These are phyloP conservation scores for Syzygium aqueum DNA, from an alignment of 345 rosid genomes.

Conservation along the genomic window DNA sequence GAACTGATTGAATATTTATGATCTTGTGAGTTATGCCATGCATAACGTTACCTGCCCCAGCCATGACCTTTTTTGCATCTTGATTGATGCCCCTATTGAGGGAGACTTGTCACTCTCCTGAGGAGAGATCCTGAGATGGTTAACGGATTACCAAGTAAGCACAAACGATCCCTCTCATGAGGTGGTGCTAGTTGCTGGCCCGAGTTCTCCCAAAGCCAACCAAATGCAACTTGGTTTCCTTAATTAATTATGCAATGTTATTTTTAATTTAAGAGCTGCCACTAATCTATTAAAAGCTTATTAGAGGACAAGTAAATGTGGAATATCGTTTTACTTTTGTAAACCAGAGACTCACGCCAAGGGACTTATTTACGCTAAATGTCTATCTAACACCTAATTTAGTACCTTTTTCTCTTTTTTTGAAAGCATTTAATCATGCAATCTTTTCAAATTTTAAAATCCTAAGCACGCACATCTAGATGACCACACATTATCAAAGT, in stretches of 20 bases:
- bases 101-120: too few relatives aligned
- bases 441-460: not conserved
- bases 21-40: too few relatives aligned
- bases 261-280: not conserved
- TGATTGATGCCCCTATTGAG: too few relatives aligned
- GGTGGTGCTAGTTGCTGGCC: not conserved
- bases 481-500: not conserved
- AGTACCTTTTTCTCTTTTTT: not conserved
- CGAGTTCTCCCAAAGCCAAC: not conserved
- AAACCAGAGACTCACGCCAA: not conserved
- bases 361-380: not conserved
- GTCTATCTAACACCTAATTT: not conserved
- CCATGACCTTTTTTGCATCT: too few relatives aligned
- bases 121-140: not conserved
- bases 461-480: not conserved
- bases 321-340: not conserved
- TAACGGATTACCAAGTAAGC: not conserved
- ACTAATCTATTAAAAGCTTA: not conserved
- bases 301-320: not conserved
- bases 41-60: too few relatives aligned
- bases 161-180: not conserved
- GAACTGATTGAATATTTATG: too few relatives aligned
- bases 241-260: not conserved
- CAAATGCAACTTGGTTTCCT: not conserved
- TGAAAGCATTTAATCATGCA: not conserved